phyloP scores from a whole-genome alignment of 495 filamentous ascomycete species.

The Thermothielavioides terrestris region DNA sequence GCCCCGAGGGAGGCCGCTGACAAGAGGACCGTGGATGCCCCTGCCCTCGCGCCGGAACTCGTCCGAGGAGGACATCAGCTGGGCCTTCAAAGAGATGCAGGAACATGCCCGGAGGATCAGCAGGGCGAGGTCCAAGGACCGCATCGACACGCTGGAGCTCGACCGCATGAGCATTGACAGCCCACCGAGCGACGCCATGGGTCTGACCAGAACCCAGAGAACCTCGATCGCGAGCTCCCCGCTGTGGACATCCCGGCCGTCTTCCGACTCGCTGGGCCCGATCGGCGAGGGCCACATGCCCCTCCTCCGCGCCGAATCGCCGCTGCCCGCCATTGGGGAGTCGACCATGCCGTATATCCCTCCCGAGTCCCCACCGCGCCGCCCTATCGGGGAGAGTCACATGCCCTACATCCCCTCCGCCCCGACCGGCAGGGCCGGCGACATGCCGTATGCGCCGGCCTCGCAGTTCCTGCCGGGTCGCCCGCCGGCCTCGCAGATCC shows the following conservation, averaged over 20 bases:
- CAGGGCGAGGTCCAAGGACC: constrained; percentile 5
- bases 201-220: constrained; percentile 27
- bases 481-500: constrained; percentile 25
- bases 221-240: constrained; percentile 26
- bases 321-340: constrained; percentile 29
- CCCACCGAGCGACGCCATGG: constrained; percentile 36
- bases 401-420: constrained; percentile 34
- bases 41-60: constrained; percentile 34
- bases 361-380: constrained; percentile 20
- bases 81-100: constrained; percentile 46
- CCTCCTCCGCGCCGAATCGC: constrained; percentile 31
- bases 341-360: constrained; percentile 21
- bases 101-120: constrained; percentile 34
- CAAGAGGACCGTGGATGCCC: constrained; percentile 28
- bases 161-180: constrained; percentile 38
- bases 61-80: constrained; percentile 38
- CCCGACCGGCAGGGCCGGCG: constrained; percentile 24
- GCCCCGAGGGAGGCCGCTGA: constrained; percentile 23
- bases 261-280: constrained; percentile 16
- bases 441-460: constrained; percentile 26
- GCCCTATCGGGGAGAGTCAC: constrained; percentile 27
- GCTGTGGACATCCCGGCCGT: constrained; percentile 18
- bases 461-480: constrained; percentile 24
- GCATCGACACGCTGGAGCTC: constrained; percentile 29
- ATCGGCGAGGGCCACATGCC: constrained; percentile 36